These are phyloP conservation scores for carrot (Daucus carota) DNA, from an alignment of 129 eudicot genomes.

Conservation along the genomic window DNA sequence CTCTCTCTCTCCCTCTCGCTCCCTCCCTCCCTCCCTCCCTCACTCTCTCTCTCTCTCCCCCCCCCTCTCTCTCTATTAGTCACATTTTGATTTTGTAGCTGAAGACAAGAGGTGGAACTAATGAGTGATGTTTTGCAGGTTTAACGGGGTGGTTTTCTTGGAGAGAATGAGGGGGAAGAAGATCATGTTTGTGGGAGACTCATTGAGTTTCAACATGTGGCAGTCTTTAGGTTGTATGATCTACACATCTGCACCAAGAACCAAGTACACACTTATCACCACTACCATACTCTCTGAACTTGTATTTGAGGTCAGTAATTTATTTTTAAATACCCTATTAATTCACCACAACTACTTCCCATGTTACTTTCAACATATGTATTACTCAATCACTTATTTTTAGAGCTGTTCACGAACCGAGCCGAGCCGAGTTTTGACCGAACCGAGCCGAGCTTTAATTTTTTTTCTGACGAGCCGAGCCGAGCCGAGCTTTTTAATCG, in stretches of 20 bases:
- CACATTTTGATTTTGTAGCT: too few species aligned
- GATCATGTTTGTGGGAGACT: slow-evolving; percentile 80
- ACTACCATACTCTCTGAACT: neutral
- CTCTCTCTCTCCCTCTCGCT: too few species aligned
- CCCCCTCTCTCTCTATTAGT: too few species aligned
- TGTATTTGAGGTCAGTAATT: slow-evolving; percentile 2
- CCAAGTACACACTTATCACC: slow-evolving; percentile 25
- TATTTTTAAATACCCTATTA: neutral
- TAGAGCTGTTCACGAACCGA: too few species aligned
- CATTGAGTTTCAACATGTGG: slow-evolving; percentile 61
- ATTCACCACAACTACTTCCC: neutral
- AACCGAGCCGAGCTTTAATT: too few species aligned
- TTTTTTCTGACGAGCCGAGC: too few species aligned
- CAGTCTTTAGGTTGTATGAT: slow-evolving; percentile 54
- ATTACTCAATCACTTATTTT: neutral
- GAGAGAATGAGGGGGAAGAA: slow-evolving; percentile 57
- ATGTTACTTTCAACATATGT: neutral
- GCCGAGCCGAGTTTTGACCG: too few species aligned
- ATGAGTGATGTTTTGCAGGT: slow-evolving; percentile 25
- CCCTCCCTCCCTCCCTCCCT: too few species aligned
- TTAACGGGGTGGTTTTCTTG: slow-evolving; percentile 49
- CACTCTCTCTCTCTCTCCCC: too few species aligned
- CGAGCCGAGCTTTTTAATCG: too few species aligned
- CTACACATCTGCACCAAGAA: slow-evolving; percentile 35
- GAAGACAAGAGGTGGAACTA: too few species aligned